These are phyloP conservation scores for Pseudogymnoascus sp. DNA, from an alignment of 2,329 filamentous ascomycete species.

Conservation along the genomic window DNA sequence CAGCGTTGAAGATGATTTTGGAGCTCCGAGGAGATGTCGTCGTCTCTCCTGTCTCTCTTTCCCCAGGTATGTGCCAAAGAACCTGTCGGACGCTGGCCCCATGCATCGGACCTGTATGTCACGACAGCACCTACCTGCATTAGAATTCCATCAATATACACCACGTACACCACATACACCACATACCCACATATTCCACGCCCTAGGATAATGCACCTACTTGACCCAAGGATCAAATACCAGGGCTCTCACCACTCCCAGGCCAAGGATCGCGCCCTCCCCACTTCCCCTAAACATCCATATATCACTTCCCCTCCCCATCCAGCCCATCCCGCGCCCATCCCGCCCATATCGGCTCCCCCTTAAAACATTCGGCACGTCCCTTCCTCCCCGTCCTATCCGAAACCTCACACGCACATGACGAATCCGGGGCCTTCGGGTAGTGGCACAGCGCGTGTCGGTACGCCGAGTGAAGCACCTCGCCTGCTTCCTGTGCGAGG, in stretches of 20 bases:
- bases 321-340: background rate
- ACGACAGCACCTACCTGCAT: conserved; percentile 2
- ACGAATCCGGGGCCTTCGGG: background rate
- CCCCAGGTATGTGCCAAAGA: background rate
- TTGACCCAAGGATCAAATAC: background rate
- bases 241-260: background rate
- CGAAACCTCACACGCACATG: background rate
- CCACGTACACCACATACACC: background rate
- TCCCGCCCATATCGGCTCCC: background rate
- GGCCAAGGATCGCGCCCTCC: background rate
- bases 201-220: background rate
- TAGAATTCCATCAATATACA: background rate
- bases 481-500: background rate
- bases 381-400: background rate
- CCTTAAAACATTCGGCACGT: background rate
- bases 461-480: background rate
- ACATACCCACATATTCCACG: background rate
- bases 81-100: background rate
- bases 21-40: background rate
- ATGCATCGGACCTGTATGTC: background rate
- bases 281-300: background rate
- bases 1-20: background rate
- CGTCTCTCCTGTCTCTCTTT: background rate
- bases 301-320: background rate
- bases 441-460: background rate